Evolutionary conservation across 805 yeast species (phyloP).

Genomic region (Kurtzmaniella fragi): DNA sequence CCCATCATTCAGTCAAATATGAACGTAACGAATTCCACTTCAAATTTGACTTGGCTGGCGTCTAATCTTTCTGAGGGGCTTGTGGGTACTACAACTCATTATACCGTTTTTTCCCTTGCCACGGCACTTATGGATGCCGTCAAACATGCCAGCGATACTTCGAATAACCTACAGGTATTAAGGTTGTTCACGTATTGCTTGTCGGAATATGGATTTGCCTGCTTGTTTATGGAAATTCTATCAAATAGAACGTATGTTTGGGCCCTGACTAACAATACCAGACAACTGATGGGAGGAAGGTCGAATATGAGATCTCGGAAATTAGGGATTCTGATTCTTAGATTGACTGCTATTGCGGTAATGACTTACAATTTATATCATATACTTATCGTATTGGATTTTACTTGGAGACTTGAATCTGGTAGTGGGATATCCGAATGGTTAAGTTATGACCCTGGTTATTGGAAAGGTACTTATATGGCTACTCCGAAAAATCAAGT

Average conservation of each 20-base stretch:
- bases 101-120: background rate
- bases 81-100: background rate
- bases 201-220: conserved; percentile 32
- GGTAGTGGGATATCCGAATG: background rate
- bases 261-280: conserved; percentile 29
- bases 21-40: background rate
- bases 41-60: background rate
- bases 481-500: conserved; percentile 21
- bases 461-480: conserved; percentile 24
- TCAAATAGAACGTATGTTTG: conserved; percentile 33
- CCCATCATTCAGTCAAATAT: no score
- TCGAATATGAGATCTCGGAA: conserved; percentile 15
- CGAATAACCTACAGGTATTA: conserved; percentile 1
- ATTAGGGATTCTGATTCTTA: conserved; percentile 18
- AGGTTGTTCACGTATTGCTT: conserved; percentile 24
- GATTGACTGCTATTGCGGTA: conserved; percentile 22
- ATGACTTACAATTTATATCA: conserved; percentile 19
- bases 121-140: background rate
- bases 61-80: background rate
- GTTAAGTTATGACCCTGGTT: conserved; percentile 20
- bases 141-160: background rate
- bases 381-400: conserved; percentile 28
- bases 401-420: conserved; percentile 10
- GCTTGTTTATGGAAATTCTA: conserved; percentile 33
- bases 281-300: conserved; percentile 10